Base-by-base conservation (phyloP, 1,284 basidiomycete species). In the Microbotryum intermedium region DNA sequence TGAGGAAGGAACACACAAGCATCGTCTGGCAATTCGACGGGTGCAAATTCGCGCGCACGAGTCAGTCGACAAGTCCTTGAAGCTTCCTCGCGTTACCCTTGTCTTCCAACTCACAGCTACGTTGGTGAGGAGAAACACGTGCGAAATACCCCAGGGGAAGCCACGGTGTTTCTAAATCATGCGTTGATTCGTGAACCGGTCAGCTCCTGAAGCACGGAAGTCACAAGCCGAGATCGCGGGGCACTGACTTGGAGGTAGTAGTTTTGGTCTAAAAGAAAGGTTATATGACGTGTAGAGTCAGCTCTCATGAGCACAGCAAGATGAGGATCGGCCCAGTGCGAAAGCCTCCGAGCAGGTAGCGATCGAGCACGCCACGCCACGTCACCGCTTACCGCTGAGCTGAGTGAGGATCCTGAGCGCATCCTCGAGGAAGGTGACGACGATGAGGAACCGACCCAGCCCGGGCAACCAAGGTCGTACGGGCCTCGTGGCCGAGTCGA, bases 361-460 rank as follows among this genome's bases (percentile, higher is more conserved):
- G 34, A 11, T 39, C 34, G 34, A 39, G 34, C 34, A 16, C 11
- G 34, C 34, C 34, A 39, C 34, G 34, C 18, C 34, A 39, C 34
- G 13, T 11, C 34, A 11, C 18, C n/a, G 25, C 64, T 52, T 26
- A 68, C 64, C 66, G 6, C 57, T 20, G 4, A 68, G 48, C 48
- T 68, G 66, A 13, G 64, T 66, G 10, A 68, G 42, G 44, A 68
- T 68, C 69, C 94, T 81, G 73, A 95, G 77, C 13, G 94, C 90
- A 75, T 98, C 94, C 79, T 99, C 94, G 74, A 94, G 79, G 79
- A 99, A 99, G 6, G 94, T 99, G 48, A 95, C 91, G 58, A 99
- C 91, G 75, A 98, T 98, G 67, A 99, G 78, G 78, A 97, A 97
- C 68, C 95, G 83, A 64, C 92, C 95, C 74, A 97, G 85, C 53